Percentiles rank a stretch among this genome's conserved stretches.
Evolutionary conservation across 805 yeast genomes (phyloP).

Genomic region (Jamesozyma piceae): DNA sequence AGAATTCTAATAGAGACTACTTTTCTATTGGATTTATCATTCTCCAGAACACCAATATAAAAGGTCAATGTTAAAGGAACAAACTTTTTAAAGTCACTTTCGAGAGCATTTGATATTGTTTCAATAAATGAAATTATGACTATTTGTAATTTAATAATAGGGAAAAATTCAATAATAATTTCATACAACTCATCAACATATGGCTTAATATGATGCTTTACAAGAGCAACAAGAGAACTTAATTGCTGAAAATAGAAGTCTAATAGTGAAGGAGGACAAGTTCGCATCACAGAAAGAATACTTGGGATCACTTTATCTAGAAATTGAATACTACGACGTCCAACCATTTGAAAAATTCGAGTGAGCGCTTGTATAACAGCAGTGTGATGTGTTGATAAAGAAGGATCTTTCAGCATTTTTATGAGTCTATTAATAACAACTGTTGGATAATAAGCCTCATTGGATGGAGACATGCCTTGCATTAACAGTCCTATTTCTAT

Average conservation of each 20-base stretch:
- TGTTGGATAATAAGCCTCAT: conserved; percentile 89
- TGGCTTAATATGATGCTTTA: conserved; percentile 83
- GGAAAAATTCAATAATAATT: conserved; percentile 67
- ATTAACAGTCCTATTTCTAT: conserved; percentile 81
- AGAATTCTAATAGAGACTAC: conserved; percentile 64
- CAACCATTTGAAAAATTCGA: conserved; percentile 81
- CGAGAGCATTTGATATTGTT: conserved; percentile 73
- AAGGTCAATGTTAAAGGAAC: conserved; percentile 70
- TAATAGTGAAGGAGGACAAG: conserved; percentile 67
- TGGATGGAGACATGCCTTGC: conserved; percentile 89
- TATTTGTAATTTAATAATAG: conserved; percentile 53
- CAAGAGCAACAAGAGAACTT: conserved; percentile 68
- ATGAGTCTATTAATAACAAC: conserved; percentile 82
- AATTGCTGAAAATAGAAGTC: conserved; percentile 87
- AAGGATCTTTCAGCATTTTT: conserved; percentile 76
- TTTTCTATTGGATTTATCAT: conserved; percentile 52
- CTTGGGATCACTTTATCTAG: conserved; percentile 84
- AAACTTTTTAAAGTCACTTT: conserved; percentile 83
- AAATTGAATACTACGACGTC: conserved; percentile 83
- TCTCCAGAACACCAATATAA: conserved; percentile 66
- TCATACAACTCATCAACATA: conserved; percentile 66
- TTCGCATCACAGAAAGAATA: conserved; percentile 71
- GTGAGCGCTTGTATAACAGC: conserved; percentile 90
- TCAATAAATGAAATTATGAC: conserved; percentile 76
- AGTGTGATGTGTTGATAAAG: conserved; percentile 78